Percentiles rank a stretch among this genome's conserved stretches.
These are phyloP conservation scores for Aureobasidium uvarum DNA, from an alignment of 2,329 filamentous ascomycete genomes.

Conservation along the genomic window DNA sequence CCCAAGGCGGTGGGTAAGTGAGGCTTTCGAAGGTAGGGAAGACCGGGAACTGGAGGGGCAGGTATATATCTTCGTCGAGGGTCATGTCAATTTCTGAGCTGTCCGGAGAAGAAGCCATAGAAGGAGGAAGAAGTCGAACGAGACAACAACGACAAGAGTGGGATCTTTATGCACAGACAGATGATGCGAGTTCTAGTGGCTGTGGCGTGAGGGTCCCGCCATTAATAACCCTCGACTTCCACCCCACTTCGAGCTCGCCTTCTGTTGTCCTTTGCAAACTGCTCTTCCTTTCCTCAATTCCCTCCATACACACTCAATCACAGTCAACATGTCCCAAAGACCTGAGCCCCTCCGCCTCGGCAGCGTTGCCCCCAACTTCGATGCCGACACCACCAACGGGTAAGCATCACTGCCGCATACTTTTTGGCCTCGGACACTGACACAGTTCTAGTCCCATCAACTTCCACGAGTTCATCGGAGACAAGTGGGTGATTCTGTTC, in stretches of 20 bases:
- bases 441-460: constrained; percentile 49
- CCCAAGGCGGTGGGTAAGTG: neutral
- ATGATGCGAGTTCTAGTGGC: constrained; percentile 25
- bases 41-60: no score
- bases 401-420: neutral
- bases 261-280: constrained; percentile 12
- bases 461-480: constrained; percentile 70
- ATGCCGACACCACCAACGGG: constrained; percentile 64
- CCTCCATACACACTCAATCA: constrained; percentile 6
- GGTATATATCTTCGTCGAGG: neutral
- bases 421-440: constrained; percentile 29
- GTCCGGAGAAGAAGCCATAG: neutral
- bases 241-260: constrained; percentile 15
- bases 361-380: constrained; percentile 66
- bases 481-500: constrained; percentile 69
- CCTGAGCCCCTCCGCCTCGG: constrained; percentile 58
- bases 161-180: constrained; percentile 25
- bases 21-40: neutral
- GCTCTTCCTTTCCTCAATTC: neutral
- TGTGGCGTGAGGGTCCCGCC: constrained; percentile 24
- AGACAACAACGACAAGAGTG: neutral
- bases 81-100: no score
- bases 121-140: constrained; percentile 3
- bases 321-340: constrained; percentile 28
- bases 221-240: constrained; percentile 19